Evolutionary conservation across 768 basidiomycete genomes (phyloP).

Genomic region (Suillus subaureus): DNA sequence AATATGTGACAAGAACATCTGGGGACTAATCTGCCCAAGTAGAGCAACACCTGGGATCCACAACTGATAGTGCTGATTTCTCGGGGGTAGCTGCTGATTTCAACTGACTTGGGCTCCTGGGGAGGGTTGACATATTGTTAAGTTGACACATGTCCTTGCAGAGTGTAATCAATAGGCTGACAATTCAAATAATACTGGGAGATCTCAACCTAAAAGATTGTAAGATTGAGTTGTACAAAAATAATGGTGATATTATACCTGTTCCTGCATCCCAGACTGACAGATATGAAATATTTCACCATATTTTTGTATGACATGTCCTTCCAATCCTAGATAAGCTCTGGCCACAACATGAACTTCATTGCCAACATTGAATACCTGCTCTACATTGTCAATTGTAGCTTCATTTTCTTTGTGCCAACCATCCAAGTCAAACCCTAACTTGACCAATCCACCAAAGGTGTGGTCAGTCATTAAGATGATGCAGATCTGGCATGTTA

Average conservation of each 20-base stretch:
- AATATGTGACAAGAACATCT: too few species aligned
- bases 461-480: background rate
- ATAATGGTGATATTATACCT: background rate
- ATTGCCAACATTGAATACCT: background rate
- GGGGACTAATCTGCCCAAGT: too few species aligned
- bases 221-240: too few species aligned
- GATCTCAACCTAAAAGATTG: background rate
- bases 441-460: background rate
- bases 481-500: background rate
- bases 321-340: background rate
- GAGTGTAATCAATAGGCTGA: accelerated
- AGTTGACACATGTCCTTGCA: background rate
- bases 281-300: background rate
- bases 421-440: background rate
- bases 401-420: background rate
- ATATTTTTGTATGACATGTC: background rate
- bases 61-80: too few species aligned
- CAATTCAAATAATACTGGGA: background rate
- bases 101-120: accelerated
- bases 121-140: background rate
- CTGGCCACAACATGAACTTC: background rate
- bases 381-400: background rate
- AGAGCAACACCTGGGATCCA: too few species aligned
- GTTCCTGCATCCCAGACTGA: background rate
- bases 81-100: background rate